Evolutionary conservation across 2,329 filamentous ascomycete genomes (phyloP), one percentile per base, ranked within the genome.

Genomic region (Scolecobasidium constrictum): DNA sequence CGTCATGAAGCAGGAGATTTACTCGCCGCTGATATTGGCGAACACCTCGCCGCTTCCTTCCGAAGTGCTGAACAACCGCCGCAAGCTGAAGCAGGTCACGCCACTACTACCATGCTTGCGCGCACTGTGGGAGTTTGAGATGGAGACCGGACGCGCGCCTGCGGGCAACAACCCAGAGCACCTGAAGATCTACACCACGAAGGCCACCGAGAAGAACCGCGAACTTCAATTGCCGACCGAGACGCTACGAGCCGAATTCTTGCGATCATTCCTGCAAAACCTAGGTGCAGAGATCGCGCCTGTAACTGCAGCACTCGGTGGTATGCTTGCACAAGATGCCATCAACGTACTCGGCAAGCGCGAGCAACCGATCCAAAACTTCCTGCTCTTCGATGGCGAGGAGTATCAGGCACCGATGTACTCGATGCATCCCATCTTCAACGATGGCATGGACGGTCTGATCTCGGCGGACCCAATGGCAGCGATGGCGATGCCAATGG

Each of bases 351-450:
- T 96, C 4, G 86, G 88, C 38, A 79, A 84, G 58, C 79, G 83
- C 33, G 87, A 96, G 65, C 92, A 95, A 61, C 92, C 92, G 1
- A 83, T 98, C 34, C 92, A 98, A 65, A 98, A 98, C 61, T 78
- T 94, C 59, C 75, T 94, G 39, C 69, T 96, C 16, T 94, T 96
- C 54, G 87, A 96, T 59, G 88, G 88, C 12, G 83, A 86, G 52
- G 75, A 72, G 36, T 45, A 43, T 18, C 19, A 34, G 18, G 43
- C 38, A 12, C 44, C 44, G 13, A 21, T 46, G 11, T 46, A 43
- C 26, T 28, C 44, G 9, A 15, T 46, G 3, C 44, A 46, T 34
- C 40, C 44, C 12, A 22, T 45, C 17, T 39, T 44, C 17, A 22
- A 44, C 15, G 42, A 44, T n/a, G 42, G 35, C 15, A 13, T 44